Conservation (phyloP, 768 basidiomycete genomes). For the Tricholoma flavovirens region DNA sequence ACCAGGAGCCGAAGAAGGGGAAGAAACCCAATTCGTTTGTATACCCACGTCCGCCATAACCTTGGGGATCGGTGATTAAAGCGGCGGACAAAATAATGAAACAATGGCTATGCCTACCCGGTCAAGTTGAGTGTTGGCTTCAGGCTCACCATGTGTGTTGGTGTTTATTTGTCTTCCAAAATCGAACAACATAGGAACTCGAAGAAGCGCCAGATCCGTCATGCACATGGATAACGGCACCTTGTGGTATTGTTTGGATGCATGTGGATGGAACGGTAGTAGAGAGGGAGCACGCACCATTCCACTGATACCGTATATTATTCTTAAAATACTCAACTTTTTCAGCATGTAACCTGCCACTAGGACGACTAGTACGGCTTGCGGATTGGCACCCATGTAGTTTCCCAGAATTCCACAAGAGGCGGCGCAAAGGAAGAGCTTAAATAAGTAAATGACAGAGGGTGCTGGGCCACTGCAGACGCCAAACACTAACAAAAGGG, state of each 20-base stretch:
- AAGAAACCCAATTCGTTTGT: neutral
- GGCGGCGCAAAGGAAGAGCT: neutral
- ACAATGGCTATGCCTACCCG: neutral
- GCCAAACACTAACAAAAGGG: neutral
- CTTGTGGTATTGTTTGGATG: neutral
- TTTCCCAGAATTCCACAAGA: neutral
- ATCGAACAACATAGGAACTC: no score
- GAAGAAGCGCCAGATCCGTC: neutral
- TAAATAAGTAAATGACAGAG: neutral
- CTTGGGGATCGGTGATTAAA: neutral
- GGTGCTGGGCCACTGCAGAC: neutral
- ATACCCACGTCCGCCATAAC: neutral
- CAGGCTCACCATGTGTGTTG: neutral
- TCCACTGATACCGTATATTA: neutral
- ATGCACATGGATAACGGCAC: neutral
- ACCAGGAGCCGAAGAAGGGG: neutral
- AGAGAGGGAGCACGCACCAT: neutral
- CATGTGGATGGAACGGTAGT: neutral
- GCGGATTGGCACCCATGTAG: neutral
- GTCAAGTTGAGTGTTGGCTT: neutral
- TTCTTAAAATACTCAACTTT: neutral
- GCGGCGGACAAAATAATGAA: neutral
- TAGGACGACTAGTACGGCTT: neutral
- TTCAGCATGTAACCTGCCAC: neutral
- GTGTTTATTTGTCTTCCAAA: neutral